Conservation (phyloP, 78 protist species). For the Dictyostelium brefeldianum region DNA sequence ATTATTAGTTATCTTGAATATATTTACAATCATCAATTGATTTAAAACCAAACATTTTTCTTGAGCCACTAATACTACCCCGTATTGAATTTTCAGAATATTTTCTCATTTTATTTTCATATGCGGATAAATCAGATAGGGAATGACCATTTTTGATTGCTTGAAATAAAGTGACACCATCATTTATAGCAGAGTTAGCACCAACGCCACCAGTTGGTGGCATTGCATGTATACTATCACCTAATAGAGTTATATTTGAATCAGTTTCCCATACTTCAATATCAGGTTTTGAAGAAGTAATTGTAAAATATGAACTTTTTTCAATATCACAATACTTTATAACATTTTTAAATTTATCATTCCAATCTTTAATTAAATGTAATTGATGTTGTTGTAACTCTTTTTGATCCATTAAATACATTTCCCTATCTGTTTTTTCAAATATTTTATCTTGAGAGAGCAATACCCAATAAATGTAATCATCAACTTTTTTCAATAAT, state of each 20-base stretch:
- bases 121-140: not conserved
- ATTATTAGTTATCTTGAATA: not conserved
- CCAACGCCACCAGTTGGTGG: conserved; percentile 60
- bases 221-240: conserved; percentile 44
- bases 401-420: not conserved
- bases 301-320: not conserved
- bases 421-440: conserved; percentile 31
- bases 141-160: conserved; percentile 15
- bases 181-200: conserved; percentile 28
- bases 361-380: conserved; percentile 12
- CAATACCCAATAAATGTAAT: conserved; percentile 49
- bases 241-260: conserved; percentile 9
- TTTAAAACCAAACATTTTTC: not conserved
- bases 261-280: conserved; percentile 26
- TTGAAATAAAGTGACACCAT: not conserved
- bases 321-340: not conserved
- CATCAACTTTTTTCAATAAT: not conserved
- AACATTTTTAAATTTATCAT: not conserved
- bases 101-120: conserved; percentile 27
- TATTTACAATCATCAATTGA: conserved; percentile 17
- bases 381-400: conserved; percentile 10
- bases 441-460: not conserved
- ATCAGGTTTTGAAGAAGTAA: conserved; percentile 8
- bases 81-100: not conserved
- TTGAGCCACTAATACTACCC: not conserved